A percentile compares a stretch with the other conserved stretches of the same genome.
phyloP scores from a whole-genome alignment of 2,329 filamentous ascomycete genomes.

The Calycina marina region DNA sequence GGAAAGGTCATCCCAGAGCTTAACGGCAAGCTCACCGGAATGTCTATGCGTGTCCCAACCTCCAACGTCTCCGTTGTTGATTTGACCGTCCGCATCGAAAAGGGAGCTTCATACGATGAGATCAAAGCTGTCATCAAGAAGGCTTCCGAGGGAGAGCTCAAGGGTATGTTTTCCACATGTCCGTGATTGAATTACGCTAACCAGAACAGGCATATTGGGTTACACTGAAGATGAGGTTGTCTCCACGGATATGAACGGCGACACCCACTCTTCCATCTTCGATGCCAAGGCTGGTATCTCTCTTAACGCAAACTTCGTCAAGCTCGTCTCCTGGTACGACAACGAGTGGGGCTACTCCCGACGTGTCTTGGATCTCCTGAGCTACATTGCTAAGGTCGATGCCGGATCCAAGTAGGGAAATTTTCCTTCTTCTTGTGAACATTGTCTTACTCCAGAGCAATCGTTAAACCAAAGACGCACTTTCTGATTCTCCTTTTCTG shows the following conservation, averaged over 20 bases:
- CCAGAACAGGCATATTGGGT: constrained; percentile 55
- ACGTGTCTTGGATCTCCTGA: constrained; percentile 72
- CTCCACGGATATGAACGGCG: constrained; percentile 85
- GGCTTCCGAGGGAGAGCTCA: constrained; percentile 68
- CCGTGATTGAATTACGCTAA: no score
- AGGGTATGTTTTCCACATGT: constrained; percentile 69
- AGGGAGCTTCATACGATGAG: constrained; percentile 72
- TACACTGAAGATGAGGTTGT: constrained; percentile 98
- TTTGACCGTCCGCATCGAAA: constrained; percentile 87
- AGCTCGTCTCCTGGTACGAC: constrained; percentile 92
- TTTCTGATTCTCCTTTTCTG: constrained; percentile 18
- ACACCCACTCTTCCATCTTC: constrained; percentile 92
- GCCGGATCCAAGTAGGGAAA: constrained; percentile 23
- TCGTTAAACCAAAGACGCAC: constrained; percentile 8
- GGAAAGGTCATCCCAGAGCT: constrained; percentile 97
- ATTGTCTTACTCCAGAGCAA: not conserved
- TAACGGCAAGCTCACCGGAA: constrained; percentile 99
- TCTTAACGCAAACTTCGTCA: constrained; percentile 97
- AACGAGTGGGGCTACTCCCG: constrained; percentile 99
- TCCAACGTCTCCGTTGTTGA: constrained; percentile 99
- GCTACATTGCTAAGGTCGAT: constrained; percentile 70
- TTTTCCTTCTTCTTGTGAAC: constrained; percentile 8
- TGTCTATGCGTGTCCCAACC: constrained; percentile 98
- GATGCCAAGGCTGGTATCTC: constrained; percentile 98
- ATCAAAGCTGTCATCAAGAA: constrained; percentile 90